Conservation (phyloP, 2,329 filamentous ascomycete species). For the Eurotiales sp. region DNA sequence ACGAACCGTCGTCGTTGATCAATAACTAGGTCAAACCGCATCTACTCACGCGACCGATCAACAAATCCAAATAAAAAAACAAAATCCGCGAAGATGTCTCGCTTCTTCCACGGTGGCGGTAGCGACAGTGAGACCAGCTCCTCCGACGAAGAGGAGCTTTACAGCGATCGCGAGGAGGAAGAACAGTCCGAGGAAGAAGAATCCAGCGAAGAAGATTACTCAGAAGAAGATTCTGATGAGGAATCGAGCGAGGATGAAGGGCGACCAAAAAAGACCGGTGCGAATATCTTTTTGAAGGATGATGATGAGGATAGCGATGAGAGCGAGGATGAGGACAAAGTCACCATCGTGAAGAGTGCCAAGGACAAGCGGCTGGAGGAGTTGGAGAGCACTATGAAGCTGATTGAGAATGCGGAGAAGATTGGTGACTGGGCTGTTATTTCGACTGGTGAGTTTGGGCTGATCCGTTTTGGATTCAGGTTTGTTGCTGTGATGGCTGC, state of each 20-base stretch:
- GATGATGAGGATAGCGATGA: slow-evolving; percentile 69
- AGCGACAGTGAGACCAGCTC: slow-evolving; percentile 95
- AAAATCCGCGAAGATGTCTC: slow-evolving; percentile 65
- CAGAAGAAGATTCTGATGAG: slow-evolving; percentile 52
- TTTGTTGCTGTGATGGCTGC: not conserved
- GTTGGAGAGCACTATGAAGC: slow-evolving; percentile 79
- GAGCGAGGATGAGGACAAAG: slow-evolving; percentile 78
- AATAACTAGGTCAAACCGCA: too few relatives aligned
- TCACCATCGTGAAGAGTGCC: slow-evolving; percentile 88
- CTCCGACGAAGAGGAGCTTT: slow-evolving; percentile 90
- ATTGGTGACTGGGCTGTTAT: slow-evolving; percentile 97
- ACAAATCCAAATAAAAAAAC: slow-evolving; percentile 9
- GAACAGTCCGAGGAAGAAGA: slow-evolving; percentile 55
- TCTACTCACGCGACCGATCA: slow-evolving; percentile 18
- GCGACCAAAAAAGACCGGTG: slow-evolving; percentile 64
- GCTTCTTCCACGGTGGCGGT: slow-evolving; percentile 94
- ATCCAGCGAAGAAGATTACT: slow-evolving; percentile 47
- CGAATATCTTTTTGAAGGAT: slow-evolving; percentile 78
- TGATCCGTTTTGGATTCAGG: not conserved
- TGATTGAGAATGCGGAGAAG: slow-evolving; percentile 95
- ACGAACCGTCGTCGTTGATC: slow-evolving; percentile 19
- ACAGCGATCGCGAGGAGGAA: slow-evolving; percentile 71
- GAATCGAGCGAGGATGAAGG: slow-evolving; percentile 49
- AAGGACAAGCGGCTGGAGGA: slow-evolving; percentile 97
- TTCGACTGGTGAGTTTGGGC: slow-evolving; percentile 67